Evolutionary conservation across 371 early-diverging fungal species (phyloP).

Genomic region (Saksenaea vasiformis): DNA sequence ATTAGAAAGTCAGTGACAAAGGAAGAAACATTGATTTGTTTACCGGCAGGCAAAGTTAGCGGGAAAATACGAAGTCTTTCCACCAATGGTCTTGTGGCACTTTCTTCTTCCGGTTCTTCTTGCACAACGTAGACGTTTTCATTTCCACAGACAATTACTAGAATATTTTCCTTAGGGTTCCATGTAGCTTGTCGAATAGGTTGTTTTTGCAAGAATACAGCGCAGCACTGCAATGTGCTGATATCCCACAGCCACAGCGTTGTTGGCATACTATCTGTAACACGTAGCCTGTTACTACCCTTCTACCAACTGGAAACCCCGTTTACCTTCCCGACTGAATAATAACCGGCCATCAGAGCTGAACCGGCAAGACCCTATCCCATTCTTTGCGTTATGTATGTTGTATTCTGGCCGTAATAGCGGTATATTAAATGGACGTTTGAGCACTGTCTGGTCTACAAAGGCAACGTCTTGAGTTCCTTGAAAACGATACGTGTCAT

Average conservation of each 20-base stretch:
- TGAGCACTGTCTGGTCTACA: slow-evolving; percentile 30
- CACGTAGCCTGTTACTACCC: background rate
- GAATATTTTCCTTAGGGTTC: slow-evolving; percentile 54
- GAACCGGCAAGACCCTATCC: slow-evolving; percentile 62
- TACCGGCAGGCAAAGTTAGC: slow-evolving; percentile 31
- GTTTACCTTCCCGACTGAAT: slow-evolving; percentile 48
- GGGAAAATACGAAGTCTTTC: slow-evolving; percentile 11
- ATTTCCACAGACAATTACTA: slow-evolving; percentile 56
- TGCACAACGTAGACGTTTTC: slow-evolving; percentile 41
- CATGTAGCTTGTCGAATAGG: slow-evolving; percentile 53
- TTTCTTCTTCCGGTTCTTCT: slow-evolving; percentile 26
- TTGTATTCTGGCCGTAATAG: slow-evolving; percentile 55
- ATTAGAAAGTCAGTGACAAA: background rate
- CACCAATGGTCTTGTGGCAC: background rate
- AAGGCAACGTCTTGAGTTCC: background rate
- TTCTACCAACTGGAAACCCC: slow-evolving; percentile 18
- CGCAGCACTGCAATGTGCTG: slow-evolving; percentile 32
- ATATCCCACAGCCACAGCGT: slow-evolving; percentile 69
- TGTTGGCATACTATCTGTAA: slow-evolving; percentile 63
- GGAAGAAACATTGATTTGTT: background rate
- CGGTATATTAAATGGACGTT: slow-evolving; percentile 47
- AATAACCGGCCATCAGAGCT: slow-evolving; percentile 58
- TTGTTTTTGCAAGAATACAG: slow-evolving; percentile 49
- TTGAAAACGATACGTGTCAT: slow-evolving; percentile 5
- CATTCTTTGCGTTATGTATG: slow-evolving; percentile 60